Evolutionary conservation across 2,329 filamentous ascomycete genomes (phyloP).

Genomic region (Clonostachys sp.): DNA sequence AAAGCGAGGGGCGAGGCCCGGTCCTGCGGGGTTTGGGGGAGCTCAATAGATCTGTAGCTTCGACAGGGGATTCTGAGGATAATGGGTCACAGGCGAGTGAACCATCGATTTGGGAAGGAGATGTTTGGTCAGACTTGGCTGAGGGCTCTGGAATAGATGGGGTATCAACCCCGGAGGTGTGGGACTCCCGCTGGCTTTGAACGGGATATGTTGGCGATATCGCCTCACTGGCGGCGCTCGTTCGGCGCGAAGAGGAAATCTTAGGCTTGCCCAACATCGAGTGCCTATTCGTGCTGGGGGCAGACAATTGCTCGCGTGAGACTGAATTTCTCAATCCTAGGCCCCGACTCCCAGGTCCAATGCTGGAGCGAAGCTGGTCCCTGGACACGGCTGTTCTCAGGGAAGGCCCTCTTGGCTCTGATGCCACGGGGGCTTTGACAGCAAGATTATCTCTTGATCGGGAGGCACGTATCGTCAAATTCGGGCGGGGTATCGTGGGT

Average conservation of each 20-base stretch:
- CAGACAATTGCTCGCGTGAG: conserved; percentile 1
- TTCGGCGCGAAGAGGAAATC: conserved; percentile 3
- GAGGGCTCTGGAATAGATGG: conserved; percentile 15
- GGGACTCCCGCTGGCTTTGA: conserved; percentile 15
- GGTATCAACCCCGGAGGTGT: conserved; percentile 23
- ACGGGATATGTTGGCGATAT: background rate
- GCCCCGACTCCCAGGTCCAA: no score
- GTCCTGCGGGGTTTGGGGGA: conserved; percentile 2
- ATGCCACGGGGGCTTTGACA: background rate
- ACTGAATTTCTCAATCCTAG: no score
- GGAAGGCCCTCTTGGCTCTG: background rate
- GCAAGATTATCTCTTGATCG: conserved; percentile 11
- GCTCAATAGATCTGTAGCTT: background rate
- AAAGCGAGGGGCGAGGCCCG: conserved; percentile 54
- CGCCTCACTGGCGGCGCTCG: conserved; percentile 6
- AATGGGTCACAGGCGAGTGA: background rate
- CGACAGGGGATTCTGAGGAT: conserved; percentile 1
- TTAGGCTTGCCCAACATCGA: conserved; percentile 7
- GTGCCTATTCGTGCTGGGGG: conserved; percentile 1
- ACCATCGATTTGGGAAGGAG: background rate
- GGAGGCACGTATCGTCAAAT: conserved; percentile 10
- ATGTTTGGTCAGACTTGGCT: conserved; percentile 8
- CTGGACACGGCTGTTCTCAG: conserved; percentile 9
- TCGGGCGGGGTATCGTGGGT: conserved; percentile 12
- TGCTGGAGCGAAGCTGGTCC: conserved; percentile 10